Conservation (phyloP, 768 basidiomycete genomes). For the Sistotremastrum niveocremeum region DNA sequence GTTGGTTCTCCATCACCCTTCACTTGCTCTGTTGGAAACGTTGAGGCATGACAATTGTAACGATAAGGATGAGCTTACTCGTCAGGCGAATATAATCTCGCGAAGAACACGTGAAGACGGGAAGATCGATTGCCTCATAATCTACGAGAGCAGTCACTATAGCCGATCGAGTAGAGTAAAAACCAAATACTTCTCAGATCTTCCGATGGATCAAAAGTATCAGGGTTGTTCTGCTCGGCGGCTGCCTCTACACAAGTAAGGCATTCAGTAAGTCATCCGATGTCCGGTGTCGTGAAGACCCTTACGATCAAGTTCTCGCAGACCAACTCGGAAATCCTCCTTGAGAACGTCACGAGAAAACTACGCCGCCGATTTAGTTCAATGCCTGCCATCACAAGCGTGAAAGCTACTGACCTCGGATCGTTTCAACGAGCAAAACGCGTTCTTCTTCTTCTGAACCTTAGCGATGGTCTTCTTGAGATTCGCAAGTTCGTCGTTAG, state of each 20-base stretch:
- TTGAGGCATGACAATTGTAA: background rate
- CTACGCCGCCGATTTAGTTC: slow-evolving; percentile 15
- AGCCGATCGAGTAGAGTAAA: background rate
- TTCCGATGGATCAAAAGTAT: slow-evolving; percentile 39
- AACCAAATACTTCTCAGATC: slow-evolving; percentile 25
- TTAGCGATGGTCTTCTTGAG: slow-evolving; percentile 26
- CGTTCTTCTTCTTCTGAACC: slow-evolving; percentile 37
- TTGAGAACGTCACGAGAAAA: slow-evolving; percentile 43
- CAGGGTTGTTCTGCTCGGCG: slow-evolving; percentile 42
- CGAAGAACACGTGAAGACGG: slow-evolving; percentile 48
- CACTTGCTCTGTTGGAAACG: slow-evolving; percentile 32
- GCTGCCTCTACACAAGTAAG: slow-evolving; percentile 28
- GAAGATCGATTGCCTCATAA: slow-evolving; percentile 45
- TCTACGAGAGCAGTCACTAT: slow-evolving; percentile 21
- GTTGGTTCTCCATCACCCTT: slow-evolving; percentile 45
- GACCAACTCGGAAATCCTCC: slow-evolving; percentile 43
- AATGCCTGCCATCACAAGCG: background rate
- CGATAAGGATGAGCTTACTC: slow-evolving; percentile 17
- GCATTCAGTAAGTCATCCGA: too few species aligned
- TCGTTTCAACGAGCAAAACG: slow-evolving; percentile 43
- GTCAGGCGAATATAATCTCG: slow-evolving; percentile 47
- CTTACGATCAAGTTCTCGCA: slow-evolving; percentile 47
- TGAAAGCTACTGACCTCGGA: slow-evolving; percentile 28
- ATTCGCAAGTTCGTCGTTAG: slow-evolving; percentile 20
- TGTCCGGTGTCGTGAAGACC: background rate